Evolutionary conservation across 2,329 filamentous ascomycete genomes (phyloP).

Genomic region (Fusarium temperatum): DNA sequence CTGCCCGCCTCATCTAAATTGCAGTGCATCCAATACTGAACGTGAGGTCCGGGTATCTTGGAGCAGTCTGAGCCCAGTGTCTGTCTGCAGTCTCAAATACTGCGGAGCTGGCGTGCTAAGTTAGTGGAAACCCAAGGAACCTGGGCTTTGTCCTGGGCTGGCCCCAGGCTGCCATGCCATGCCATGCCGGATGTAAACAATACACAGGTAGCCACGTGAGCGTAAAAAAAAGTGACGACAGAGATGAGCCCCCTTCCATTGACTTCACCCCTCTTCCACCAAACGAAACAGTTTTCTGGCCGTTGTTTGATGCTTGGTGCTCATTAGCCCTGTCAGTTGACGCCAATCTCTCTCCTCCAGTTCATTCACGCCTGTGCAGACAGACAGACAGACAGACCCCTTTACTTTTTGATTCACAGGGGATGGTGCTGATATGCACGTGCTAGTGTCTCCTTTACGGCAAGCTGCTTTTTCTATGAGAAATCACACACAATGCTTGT

Average conservation of each 20-base stretch:
- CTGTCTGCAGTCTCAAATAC: not conserved
- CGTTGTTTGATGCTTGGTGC: not conserved
- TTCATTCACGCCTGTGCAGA: conserved; percentile 2
- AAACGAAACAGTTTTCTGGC: conserved; percentile 24
- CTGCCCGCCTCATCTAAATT: conserved; percentile 24
- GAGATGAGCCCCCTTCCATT: conserved; percentile 25
- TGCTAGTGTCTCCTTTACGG: not conserved
- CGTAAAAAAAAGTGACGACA: conserved; percentile 30
- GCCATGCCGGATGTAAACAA: conserved; percentile 15
- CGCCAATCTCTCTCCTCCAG: conserved; percentile 22
- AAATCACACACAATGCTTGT: conserved; percentile 1
- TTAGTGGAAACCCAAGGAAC: conserved; percentile 10
- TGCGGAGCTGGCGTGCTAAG: not conserved
- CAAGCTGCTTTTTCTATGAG: not conserved
- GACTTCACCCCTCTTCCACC: conserved; percentile 37
- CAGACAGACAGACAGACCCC: not conserved
- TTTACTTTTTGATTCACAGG: conserved; percentile 12
- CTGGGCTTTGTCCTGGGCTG: not conserved
- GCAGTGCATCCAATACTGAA: not conserved
- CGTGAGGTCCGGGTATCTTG: not conserved
- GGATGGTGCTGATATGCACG: not conserved
- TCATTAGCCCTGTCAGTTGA: conserved; percentile 16
- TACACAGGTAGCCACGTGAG: conserved; percentile 32
- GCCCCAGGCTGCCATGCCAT: not conserved
- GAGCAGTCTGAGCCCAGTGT: not conserved